Evolutionary conservation across 805 yeast genomes (phyloP), one percentile per base, ranked within the genome.

Genomic region (Suhomyces sp.): DNA sequence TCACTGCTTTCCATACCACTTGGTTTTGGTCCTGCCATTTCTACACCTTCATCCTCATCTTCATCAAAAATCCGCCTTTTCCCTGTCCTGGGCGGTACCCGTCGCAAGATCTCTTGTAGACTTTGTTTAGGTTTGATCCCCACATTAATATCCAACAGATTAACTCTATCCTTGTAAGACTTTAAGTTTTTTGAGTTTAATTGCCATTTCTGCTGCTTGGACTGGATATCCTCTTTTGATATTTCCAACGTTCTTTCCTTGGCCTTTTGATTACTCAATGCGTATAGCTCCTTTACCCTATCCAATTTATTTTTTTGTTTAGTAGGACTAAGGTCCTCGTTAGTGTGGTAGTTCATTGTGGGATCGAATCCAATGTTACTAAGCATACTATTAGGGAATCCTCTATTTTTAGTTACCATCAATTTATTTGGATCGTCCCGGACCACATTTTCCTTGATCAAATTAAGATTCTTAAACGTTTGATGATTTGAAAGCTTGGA

Each of bases 331-430:
- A 39, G 35, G 33, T 36, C 27, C 6, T 31, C 39, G 19, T 39
- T 44, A 13, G 15, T 29, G 14, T 29, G 33, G 10, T 29, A 19
- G 13, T 29, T 14, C 6, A 50, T 36, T 11, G 76, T 70, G 2
- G 81, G 81, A 51, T 76, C 80, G 46, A 70, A 76, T 2, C 82
- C 83, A 26, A 76, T 52, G 11, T 57, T 54, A 13, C 58, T 55
- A 12, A 76, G 49, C 22, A 68, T 56, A 2, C 62, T 56, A 28
- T 35, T 21, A 43, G 51, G 43, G 41, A 33, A 32, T 43, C 51
- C 31, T 22, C 40, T 39, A 52, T 25, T 45, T 43, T 20, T 54
- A 49, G 16, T 42, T 39, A 34, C 51, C 26, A 51, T 26, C 26
- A 55, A 49, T 25, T 46, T 40, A 29, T 43, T 33, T 10, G 46